Base-by-base conservation (phyloP, 148 eudicot genomes). In the Chenopodium formosanum region DNA sequence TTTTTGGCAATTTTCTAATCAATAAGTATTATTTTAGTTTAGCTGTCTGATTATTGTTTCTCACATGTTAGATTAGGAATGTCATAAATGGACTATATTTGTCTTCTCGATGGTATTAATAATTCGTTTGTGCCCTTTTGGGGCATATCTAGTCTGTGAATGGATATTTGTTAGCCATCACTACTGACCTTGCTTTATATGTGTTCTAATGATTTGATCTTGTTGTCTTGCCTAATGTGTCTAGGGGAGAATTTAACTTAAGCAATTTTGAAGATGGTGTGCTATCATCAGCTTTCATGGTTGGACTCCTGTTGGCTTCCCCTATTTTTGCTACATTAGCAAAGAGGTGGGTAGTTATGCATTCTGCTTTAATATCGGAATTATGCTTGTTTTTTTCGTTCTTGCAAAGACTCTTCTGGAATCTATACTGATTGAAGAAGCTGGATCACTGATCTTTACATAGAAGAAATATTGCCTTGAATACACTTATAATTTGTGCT, bases 241-340 rank as follows among this genome's bases (percentile, higher is more conserved):
- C 46, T 86, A 96, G 99, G 88, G 98, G 98, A 17, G 86, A 85
- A 56, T 96, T 94, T 78, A 85, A 91, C 84, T 84, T 96, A 86
- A 92, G 12, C 86, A 94, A 94, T 87, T 94, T 92, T 84, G 82
- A 96, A 88, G 99, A 96, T 90, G 99, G 99, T 63, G 91, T 91
- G 70, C 81, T 96, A 83, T 92, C 99, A 70, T 96, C 99, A 79
- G 99, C 98, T 74, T 96, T 96, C 92, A 94, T 96, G 99, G 97
- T 96, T 74, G 99, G 98, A 82, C 98, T 96, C 86, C 90, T 94
- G 27, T 86, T 91, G 76, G 97, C 97, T 63, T 96, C 97, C 82
- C 98, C 95, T 23, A 85, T 96, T 76, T 94, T 96, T 89, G 98
- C 98, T 77, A 79, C 93, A 74, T 82, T 93, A 56, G 92, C 93